These are phyloP conservation scores for Acidomyces sp. DNA, from an alignment of 495 filamentous ascomycete genomes.

Conservation along the genomic window DNA sequence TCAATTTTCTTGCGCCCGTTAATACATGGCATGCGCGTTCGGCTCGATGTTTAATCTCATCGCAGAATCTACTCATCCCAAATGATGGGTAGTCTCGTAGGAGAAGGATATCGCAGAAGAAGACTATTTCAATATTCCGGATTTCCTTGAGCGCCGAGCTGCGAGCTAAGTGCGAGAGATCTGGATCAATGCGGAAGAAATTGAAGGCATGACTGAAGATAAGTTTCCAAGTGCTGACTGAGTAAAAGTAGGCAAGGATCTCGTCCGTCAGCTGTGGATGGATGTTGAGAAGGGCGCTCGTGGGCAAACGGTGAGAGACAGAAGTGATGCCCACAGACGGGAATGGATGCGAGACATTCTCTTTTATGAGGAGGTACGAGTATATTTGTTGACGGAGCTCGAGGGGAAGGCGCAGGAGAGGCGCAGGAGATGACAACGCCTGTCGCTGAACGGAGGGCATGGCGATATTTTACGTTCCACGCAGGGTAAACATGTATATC, in stretches of 20 bases:
- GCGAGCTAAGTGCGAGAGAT: slow-evolving; percentile 7
- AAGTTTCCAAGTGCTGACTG: slow-evolving; percentile 17
- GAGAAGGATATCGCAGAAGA: slow-evolving; percentile 21
- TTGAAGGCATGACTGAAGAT: slow-evolving; percentile 22
- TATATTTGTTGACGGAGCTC: slow-evolving; percentile 21
- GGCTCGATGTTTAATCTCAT: slow-evolving; percentile 8
- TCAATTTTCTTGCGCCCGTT: slow-evolving; percentile 3
- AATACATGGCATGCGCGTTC: slow-evolving; percentile 16
- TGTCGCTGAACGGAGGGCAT: too few relatives aligned
- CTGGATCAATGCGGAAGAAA: slow-evolving; percentile 20
- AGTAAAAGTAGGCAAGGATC: slow-evolving; percentile 16
- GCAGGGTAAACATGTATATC: too few relatives aligned
- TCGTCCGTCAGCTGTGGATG: slow-evolving; percentile 14
- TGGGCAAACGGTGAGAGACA: slow-evolving; percentile 15
- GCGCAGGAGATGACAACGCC: too few relatives aligned
- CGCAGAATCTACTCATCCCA: slow-evolving; percentile 11
- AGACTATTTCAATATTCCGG: slow-evolving; percentile 19
- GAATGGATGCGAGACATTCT: slow-evolving; percentile 13
- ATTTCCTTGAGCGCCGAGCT: slow-evolving; percentile 5
- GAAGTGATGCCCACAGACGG: slow-evolving; percentile 18
- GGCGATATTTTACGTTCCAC: too few relatives aligned
- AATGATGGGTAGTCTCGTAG: slow-evolving; percentile 17
- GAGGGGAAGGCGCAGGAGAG: slow-evolving; percentile 15
- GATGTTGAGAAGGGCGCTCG: slow-evolving; percentile 9
- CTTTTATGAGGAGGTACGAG: slow-evolving; percentile 7